Conservation (phyloP, 2,329 filamentous ascomycete species). For the Aspergillus puulaauensis region DNA sequence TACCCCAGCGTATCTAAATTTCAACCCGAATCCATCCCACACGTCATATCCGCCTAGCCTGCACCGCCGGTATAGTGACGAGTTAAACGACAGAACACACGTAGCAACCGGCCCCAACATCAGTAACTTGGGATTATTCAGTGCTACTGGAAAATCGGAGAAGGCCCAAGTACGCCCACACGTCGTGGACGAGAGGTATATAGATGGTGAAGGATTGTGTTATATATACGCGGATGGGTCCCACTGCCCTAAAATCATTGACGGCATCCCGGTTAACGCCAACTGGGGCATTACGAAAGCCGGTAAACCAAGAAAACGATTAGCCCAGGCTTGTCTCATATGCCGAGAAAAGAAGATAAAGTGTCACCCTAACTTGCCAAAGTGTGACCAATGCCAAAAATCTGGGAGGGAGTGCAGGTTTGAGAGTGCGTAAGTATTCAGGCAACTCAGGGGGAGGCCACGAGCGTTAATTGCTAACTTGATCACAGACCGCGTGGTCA, state of each 20-base stretch:
- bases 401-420: conserved; percentile 83
- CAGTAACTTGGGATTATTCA: not conserved
- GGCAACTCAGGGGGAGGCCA: not conserved
- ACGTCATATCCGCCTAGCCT: conserved; percentile 20
- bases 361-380: conserved; percentile 83
- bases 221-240: conserved; percentile 85
- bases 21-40: conserved; percentile 20
- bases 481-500: conserved; percentile 33
- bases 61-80: conserved; percentile 16
- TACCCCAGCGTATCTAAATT: conserved; percentile 18
- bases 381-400: conserved; percentile 89
- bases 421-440: conserved; percentile 72
- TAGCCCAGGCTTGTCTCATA: conserved; percentile 89
- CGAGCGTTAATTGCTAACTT: not conserved
- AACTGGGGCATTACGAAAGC: conserved; percentile 94
- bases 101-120: conserved; percentile 9
- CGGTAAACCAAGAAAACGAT: conserved; percentile 84
- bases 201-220: conserved; percentile 76
- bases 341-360: conserved; percentile 98
- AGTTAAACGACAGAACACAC: conserved; percentile 16
- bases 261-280: conserved; percentile 83
- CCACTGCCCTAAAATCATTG: conserved; percentile 78
- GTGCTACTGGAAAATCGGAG: conserved; percentile 9
- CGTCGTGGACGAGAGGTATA: conserved; percentile 42
- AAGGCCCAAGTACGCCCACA: conserved; percentile 27